phyloP scores from a whole-genome alignment of 2,329 filamentous ascomycete genomes.

The Fusarium stilboides region DNA sequence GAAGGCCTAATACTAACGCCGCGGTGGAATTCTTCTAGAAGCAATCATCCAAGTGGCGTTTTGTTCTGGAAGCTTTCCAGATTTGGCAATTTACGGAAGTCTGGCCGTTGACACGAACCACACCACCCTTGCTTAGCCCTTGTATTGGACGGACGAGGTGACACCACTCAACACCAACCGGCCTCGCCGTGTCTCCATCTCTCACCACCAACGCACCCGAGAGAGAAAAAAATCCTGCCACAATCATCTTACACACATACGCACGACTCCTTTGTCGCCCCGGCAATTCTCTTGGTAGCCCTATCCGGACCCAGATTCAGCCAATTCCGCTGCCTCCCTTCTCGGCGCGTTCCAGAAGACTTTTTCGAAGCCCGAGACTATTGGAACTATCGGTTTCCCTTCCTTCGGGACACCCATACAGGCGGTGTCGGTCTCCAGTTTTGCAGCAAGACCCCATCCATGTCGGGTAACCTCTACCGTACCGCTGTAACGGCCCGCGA shows the following conservation, averaged over 20 bases:
- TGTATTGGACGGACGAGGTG: constrained; percentile 20
- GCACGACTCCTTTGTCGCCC: constrained; percentile 15
- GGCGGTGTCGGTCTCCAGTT: constrained; percentile 24
- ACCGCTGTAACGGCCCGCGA: constrained; percentile 32
- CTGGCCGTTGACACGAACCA: constrained; percentile 34
- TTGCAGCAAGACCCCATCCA: constrained; percentile 26
- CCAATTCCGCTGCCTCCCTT: constrained; percentile 26
- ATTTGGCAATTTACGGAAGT: constrained; percentile 16
- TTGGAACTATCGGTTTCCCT: constrained; percentile 36
- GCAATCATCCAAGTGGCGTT: constrained; percentile 27
- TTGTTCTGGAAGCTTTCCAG: constrained; percentile 49
- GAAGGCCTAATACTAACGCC: background rate
- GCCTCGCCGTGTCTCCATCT: constrained; percentile 51
- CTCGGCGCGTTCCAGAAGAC: constrained; percentile 34
- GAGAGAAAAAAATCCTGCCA: constrained; percentile 27
- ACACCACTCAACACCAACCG: constrained; percentile 46
- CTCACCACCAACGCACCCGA: constrained; percentile 39
- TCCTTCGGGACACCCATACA: constrained; percentile 23
- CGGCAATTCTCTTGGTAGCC: constrained; percentile 18
- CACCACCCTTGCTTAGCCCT: constrained; percentile 34
- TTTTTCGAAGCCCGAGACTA: constrained; percentile 30
- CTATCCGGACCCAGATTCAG: constrained; percentile 22
- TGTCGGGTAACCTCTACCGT: constrained; percentile 27
- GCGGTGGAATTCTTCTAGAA: constrained; percentile 43
- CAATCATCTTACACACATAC: constrained; percentile 32